Base-by-base conservation (phyloP, 2,329 filamentous ascomycete species). In the Fusarium devonianum region DNA sequence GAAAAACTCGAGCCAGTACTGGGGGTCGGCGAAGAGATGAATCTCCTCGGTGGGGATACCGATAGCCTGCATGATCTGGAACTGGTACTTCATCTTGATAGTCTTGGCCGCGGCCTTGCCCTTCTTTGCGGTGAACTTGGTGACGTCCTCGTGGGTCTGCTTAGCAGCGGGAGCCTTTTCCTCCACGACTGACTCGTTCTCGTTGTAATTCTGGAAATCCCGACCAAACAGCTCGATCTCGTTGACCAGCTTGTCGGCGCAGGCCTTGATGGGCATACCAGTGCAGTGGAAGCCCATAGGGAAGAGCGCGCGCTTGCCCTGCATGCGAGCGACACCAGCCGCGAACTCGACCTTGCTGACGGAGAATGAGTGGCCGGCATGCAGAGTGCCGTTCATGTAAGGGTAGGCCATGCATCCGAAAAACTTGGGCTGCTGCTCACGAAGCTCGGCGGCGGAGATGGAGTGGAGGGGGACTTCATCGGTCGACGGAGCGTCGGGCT, bases 251-350 rank as follows among this genome's bases (percentile, higher is more conserved):
- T 97, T 97, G 78, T 99, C 93, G 44, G 94, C 92, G 67, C 90
- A 95, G 5, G 94, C 92, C 75, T 97, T 97, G 79, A 99, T 99
- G 34, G 92, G 92, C 88, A 99, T 95, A 65, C 94, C 94, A 0
- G 93, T 97, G 75, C 73, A 75, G 79, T 99, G 94, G 78, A 92
- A 99, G 22, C 93, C 94, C 68, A 94, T 87, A 48, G 94, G 94
- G 71, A 94, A 97, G 42, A 97, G 79, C 48, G 87, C 81, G 42
- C 88, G 82, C 78, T 93, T 93, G 67, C 94, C 94, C 71, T 92
- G 85, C 90, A 97, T 95, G 46, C 93, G 83, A 35, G 89, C 87
- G 69, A 91, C 92, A 32, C 93, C 91, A 17, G 88, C 84, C 49
- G 86, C 87, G 72, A 97, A 99, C 75, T 99, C 94, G 64, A 96